Base-by-base conservation (phyloP, 169 alveolate species). In the Eimeria falciformis region DNA sequence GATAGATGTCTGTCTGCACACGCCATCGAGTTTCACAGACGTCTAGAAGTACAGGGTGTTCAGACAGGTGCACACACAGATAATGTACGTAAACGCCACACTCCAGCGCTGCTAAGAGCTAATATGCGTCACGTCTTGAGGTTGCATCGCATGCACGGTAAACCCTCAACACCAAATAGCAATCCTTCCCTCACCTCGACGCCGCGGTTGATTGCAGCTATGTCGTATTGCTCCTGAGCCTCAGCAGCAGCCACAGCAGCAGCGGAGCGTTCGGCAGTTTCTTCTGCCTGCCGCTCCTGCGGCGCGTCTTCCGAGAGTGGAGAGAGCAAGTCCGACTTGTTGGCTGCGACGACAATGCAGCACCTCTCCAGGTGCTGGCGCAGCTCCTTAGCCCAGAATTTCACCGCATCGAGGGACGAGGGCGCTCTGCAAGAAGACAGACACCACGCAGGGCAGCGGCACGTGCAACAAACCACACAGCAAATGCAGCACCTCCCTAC, bases 271-370 rank as follows among this genome's bases (percentile, higher is more conserved):
- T 50, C 62, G 18, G 62, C 73, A 18, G 37, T 0, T 62, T n/a
- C 37, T 50, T 7, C 62, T 62, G 73, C 73, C n/a, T 62, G 73
- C 73, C n/a, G 73, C 73, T 62, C 33, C 73, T 62, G 37, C 11
- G 29, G 73, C 33, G 37, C 73, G 14, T 29, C 73, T 29, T 62
- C 73, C 12, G 73, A 14, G 5, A 29, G 62, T 53, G 85, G 81
- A 46, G 91, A 92, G 23, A 93, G 94, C 82, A 93, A 73, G 79
- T 95, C 97, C 92, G 93, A 87, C 85, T 95, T 95, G 91, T 95
- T 95, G 17, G 96, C 97, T 37, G 94, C 97, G 23, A 95, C 96
- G 90, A 92, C 91, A 43, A 95, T 90, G 86, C 96, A 77, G 73
- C 95, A 94, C 79, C 94, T 78, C 47, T 95, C 89, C 43, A 95